These are phyloP conservation scores for Metarhizium brunneum DNA, from an alignment of 2,329 filamentous ascomycete genomes.

Conservation along the genomic window DNA sequence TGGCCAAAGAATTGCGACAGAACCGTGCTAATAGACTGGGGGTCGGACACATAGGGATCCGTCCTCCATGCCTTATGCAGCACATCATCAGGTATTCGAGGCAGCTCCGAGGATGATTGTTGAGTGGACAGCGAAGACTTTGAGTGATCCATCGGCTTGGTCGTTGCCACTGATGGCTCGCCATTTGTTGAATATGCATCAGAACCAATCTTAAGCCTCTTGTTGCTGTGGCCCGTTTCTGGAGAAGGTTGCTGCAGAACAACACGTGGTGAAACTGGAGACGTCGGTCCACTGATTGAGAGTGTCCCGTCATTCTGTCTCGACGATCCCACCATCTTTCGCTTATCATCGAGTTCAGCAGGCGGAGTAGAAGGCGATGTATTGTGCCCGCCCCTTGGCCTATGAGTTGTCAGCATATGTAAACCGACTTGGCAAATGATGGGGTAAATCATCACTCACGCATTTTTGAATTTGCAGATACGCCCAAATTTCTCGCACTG, in stretches of 20 bases:
- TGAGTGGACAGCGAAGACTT: slow-evolving; percentile 28
- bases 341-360: slow-evolving; percentile 37
- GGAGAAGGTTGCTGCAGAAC: slow-evolving; percentile 22
- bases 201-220: slow-evolving; percentile 39
- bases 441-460: slow-evolving; percentile 51
- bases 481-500: slow-evolving; percentile 90
- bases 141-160: slow-evolving; percentile 26
- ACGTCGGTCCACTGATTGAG: slow-evolving; percentile 34
- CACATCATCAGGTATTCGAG: slow-evolving; percentile 40
- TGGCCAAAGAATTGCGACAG: slow-evolving; percentile 33
- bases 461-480: slow-evolving; percentile 75
- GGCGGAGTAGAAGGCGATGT: slow-evolving; percentile 44
- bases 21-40: slow-evolving; percentile 28
- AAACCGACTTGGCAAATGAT: background rate
- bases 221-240: slow-evolving; percentile 35
- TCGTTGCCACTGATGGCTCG: slow-evolving; percentile 21
- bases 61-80: slow-evolving; percentile 40
- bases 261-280: slow-evolving; percentile 38
- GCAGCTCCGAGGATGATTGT: slow-evolving; percentile 27
- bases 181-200: slow-evolving; percentile 32
- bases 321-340: slow-evolving; percentile 15
- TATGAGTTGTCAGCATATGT: slow-evolving; percentile 17
- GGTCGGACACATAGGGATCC: slow-evolving; percentile 37
- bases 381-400: slow-evolving; percentile 49
- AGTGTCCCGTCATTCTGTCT: slow-evolving; percentile 24